Percentiles rank a stretch among this genome's conserved stretches.
Evolutionary conservation across 768 basidiomycete species (phyloP).

Genomic region (Trametes maxima): DNA sequence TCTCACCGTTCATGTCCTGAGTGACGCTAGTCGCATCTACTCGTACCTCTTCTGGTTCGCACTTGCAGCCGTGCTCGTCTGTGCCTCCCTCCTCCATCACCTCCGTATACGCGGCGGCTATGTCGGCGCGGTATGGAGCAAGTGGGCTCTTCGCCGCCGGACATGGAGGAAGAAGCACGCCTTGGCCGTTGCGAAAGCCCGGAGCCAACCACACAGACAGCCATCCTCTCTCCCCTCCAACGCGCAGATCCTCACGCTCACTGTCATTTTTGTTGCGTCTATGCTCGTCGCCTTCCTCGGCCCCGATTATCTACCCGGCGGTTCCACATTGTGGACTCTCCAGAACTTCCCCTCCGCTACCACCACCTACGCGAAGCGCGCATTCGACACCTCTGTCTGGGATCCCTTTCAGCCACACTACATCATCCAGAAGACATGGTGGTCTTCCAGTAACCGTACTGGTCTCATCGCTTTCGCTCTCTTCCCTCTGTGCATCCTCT

Average conservation of each 20-base stretch:
- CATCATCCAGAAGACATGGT: constrained; percentile 68
- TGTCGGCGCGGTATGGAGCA: constrained; percentile 56
- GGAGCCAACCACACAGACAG: constrained; percentile 41
- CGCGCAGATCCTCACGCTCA: constrained; percentile 56
- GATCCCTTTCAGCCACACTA: constrained; percentile 49
- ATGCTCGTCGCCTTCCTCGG: constrained; percentile 57
- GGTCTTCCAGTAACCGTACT: constrained; percentile 68
- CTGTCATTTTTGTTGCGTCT: constrained; percentile 45
- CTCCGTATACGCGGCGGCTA: constrained; percentile 44
- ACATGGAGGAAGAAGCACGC: constrained; percentile 58
- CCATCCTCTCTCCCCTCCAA: constrained; percentile 60
- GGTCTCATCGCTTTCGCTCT: constrained; percentile 75
- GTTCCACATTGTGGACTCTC: constrained; percentile 43
- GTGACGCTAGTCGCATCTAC: constrained; percentile 53
- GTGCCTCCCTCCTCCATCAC: constrained; percentile 46
- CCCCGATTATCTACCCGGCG: constrained; percentile 67
- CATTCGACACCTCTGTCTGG: constrained; percentile 37
- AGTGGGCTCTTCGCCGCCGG: constrained; percentile 57
- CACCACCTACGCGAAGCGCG: constrained; percentile 21
- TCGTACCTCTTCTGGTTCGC: constrained; percentile 62
- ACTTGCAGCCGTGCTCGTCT: constrained; percentile 45
- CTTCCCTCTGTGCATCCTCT: constrained; percentile 67
- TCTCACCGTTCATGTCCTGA: constrained; percentile 57
- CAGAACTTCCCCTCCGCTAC: constrained; percentile 32
- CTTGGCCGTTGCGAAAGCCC: constrained; percentile 37